Evolutionary conservation across 169 alveolate genomes (phyloP), one percentile per base, ranked within the genome.

Genomic region (Cardiosporidium cionae): DNA sequence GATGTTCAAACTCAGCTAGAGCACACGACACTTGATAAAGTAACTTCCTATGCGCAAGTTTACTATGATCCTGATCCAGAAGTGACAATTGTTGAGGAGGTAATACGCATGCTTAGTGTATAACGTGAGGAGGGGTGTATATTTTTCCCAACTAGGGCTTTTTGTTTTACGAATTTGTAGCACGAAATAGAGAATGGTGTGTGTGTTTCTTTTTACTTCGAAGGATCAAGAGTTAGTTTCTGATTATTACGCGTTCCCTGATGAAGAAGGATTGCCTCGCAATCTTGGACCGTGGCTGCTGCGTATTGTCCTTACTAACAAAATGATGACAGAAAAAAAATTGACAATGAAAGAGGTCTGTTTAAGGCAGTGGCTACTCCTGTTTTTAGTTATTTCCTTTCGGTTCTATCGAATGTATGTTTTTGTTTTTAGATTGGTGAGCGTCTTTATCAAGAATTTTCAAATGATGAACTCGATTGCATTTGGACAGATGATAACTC

Each of bases 61-160:
- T 92, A 92, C 35, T 98, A 96, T 87, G 99, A 97, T 76, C 99
- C 99, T 6, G 96, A 95, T 73, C 97, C 97, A 4, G 88, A 87
- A 52, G 85, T 89, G 54, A 94, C 99, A 5, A 89, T 97, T 29
- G 92, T 96, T 25, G 76, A 80, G 31, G 90, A 88, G n/a, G n/a
- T n/a, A n/a, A n/a, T n/a, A n/a, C n/a, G n/a, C n/a, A n/a, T n/a
- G n/a, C n/a, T n/a, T n/a, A n/a, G n/a, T n/a, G n/a, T n/a, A n/a
- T n/a, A n/a, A n/a, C n/a, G n/a, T n/a, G n/a, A n/a, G n/a, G n/a
- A n/a, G n/a, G n/a, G n/a, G n/a, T n/a, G n/a, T n/a, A n/a, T n/a
- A n/a, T n/a, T n/a, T n/a, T n/a, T n/a, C n/a, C n/a, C n/a, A n/a
- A n/a, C n/a, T n/a, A n/a, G n/a, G n/a, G n/a, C n/a, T n/a, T n/a